Conservation (phyloP, 345 rosid species). For the Reutealis trisperma region DNA sequence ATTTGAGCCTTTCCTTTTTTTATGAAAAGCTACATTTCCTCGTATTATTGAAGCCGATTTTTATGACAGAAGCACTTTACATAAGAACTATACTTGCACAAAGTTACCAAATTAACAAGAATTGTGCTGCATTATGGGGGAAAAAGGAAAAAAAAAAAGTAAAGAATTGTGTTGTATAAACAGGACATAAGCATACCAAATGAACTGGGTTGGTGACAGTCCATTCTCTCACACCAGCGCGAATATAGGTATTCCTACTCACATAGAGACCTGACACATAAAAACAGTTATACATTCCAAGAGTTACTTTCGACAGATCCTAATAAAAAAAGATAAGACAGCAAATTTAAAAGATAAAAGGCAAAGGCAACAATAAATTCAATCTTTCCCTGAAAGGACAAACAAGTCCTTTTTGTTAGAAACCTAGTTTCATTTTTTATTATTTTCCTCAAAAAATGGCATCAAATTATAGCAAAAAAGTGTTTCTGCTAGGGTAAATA, state of each 20-base stretch:
- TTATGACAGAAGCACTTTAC: not conserved
- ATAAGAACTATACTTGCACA: not conserved
- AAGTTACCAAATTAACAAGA: not conserved
- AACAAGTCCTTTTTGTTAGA: not conserved
- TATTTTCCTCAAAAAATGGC: not conserved
- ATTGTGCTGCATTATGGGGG: too few species aligned
- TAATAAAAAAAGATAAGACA: not conserved
- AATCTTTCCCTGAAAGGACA: not conserved
- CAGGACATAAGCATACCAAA: conserved; percentile 52
- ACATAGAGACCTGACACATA: conserved; percentile 73
- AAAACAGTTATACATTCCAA: conserved; percentile 10
- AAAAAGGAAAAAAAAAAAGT: too few species aligned
- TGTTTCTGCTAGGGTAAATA: not conserved
- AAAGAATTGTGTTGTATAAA: not conserved
- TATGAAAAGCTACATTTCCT: not conserved
- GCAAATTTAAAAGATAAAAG: not conserved
- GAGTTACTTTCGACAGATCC: conserved; percentile 2
- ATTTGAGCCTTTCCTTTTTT: not conserved
- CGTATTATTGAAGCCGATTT: not conserved
- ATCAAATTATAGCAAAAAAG: not conserved
- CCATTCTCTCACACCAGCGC: conserved; percentile 91
- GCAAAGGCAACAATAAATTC: too few species aligned
- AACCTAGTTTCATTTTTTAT: not conserved
- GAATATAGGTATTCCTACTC: conserved; percentile 92
- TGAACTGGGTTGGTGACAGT: conserved; percentile 90